These are phyloP conservation scores for Neurospora sp. DNA, from an alignment of 495 filamentous ascomycete genomes.

Conservation along the genomic window DNA sequence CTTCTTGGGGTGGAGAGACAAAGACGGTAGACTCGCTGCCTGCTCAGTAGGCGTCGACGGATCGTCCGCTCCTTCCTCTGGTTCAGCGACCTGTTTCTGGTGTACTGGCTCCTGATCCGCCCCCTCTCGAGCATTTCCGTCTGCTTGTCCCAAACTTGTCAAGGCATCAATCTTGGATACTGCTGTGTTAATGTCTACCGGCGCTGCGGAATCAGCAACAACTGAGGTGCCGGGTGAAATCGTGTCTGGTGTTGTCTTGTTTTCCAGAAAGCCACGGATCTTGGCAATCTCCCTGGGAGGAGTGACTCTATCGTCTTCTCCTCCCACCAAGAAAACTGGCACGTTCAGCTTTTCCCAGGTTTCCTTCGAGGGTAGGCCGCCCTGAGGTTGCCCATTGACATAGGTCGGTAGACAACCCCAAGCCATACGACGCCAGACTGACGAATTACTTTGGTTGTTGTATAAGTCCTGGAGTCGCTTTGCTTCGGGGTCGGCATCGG, in stretches of 20 bases:
- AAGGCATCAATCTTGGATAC: background rate
- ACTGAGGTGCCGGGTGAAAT: background rate
- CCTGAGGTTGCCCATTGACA: constrained; percentile 36
- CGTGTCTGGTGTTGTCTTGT: background rate
- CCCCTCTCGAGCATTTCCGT: background rate
- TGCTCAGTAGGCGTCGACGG: constrained; percentile 33
- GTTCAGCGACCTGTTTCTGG: background rate
- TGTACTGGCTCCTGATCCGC: background rate
- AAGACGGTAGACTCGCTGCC: constrained; percentile 28
- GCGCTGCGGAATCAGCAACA: constrained; percentile 35
- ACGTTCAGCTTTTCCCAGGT: constrained; percentile 63
- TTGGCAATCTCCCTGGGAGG: constrained; percentile 59
- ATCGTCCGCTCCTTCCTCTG: constrained; percentile 33
- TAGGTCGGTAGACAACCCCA: constrained; percentile 56
- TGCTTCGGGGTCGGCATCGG: constrained; percentile 59
- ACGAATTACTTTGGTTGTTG: constrained; percentile 71
- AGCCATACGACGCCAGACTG: constrained; percentile 78
- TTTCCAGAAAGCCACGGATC: constrained; percentile 35
- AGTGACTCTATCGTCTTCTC: constrained; percentile 65
- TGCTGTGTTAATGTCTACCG: constrained; percentile 22
- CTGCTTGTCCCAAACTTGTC: background rate
- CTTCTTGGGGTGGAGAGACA: constrained; percentile 32
- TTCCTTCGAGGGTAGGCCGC: constrained; percentile 57
- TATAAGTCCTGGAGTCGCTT: constrained; percentile 71
- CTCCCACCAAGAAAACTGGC: constrained; percentile 71